Conservation (phyloP, 164 flowering plant genomes). For the Tinospora cordifolia region DNA sequence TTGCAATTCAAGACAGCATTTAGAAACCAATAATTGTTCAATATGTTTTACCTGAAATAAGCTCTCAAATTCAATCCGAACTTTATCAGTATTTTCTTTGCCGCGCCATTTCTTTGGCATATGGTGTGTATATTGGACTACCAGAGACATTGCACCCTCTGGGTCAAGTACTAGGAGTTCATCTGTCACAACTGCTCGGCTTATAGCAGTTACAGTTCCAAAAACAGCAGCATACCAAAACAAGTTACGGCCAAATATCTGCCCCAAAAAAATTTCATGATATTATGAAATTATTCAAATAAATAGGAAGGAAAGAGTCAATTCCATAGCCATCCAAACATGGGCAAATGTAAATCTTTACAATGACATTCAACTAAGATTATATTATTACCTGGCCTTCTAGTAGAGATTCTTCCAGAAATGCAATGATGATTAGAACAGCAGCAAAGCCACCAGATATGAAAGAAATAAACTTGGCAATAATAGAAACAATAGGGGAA, state of each 20-base stretch:
- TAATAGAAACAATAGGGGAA: constrained; percentile 69
- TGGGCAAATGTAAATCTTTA: background rate
- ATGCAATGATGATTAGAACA: constrained; percentile 82
- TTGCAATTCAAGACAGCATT: background rate
- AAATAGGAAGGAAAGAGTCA: background rate
- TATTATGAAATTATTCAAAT: background rate
- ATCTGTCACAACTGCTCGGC: constrained; percentile 75
- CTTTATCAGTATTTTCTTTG: constrained; percentile 69
- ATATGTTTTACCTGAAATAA: constrained; percentile 67
- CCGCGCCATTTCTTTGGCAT: constrained; percentile 99
- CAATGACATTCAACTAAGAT: background rate
- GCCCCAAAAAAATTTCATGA: constrained; percentile 15
- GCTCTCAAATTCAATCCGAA: constrained; percentile 79
- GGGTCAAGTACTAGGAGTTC: constrained; percentile 89
- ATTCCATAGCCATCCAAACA: background rate
- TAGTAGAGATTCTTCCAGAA: constrained; percentile 89
- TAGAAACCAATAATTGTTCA: background rate
- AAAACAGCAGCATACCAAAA: constrained; percentile 97
- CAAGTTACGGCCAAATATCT: constrained; percentile 96
- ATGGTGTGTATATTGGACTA: constrained; percentile 84
- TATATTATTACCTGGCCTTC: constrained; percentile 88
- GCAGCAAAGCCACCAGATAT: constrained; percentile 98
- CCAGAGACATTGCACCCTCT: constrained; percentile 78
- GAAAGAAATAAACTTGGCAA: constrained; percentile 88
- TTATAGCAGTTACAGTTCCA: constrained; percentile 90